Evolutionary conservation across 169 alveolate species (phyloP).

Genomic region (Babesia gibsoni): DNA sequence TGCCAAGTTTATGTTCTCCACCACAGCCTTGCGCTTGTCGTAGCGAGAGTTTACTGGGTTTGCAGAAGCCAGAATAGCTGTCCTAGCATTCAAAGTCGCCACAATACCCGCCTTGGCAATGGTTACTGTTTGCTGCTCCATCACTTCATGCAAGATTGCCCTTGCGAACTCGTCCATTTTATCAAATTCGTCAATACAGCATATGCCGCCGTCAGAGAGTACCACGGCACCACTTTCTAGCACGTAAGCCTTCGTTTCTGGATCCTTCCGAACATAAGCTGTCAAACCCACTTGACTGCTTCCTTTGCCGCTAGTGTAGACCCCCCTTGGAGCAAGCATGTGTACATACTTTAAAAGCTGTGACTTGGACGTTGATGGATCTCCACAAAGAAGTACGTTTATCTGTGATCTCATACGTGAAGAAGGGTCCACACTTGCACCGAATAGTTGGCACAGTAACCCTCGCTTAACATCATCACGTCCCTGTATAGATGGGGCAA

Average conservation of each 20-base stretch:
- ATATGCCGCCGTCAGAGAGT: slow-evolving; percentile 95
- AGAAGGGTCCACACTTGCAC: slow-evolving; percentile 86
- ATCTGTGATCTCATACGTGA: slow-evolving; percentile 90
- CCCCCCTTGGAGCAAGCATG: slow-evolving; percentile 94
- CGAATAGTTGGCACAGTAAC: slow-evolving; percentile 93
- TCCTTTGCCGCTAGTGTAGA: slow-evolving; percentile 95
- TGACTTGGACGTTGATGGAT: slow-evolving; percentile 99
- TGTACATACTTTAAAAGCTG: slow-evolving; percentile 95
- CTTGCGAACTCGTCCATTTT: slow-evolving; percentile 98
- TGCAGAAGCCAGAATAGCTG: slow-evolving; percentile 98
- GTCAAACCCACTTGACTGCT: slow-evolving; percentile 98
- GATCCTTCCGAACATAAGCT: slow-evolving; percentile 96
- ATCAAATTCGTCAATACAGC: slow-evolving; percentile 99
- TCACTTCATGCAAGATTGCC: slow-evolving; percentile 96
- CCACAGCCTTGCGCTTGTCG: slow-evolving; percentile 94
- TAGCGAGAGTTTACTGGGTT: slow-evolving; percentile 95
- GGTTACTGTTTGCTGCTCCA: slow-evolving; percentile 99
- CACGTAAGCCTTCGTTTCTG: slow-evolving; percentile 94
- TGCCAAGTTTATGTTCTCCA: slow-evolving; percentile 95
- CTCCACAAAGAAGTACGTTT: slow-evolving; percentile 97
- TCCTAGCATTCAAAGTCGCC: slow-evolving; percentile 90
- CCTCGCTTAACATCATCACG: slow-evolving; percentile 93
- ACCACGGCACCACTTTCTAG: slow-evolving; percentile 99
- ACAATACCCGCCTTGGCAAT: slow-evolving; percentile 98
- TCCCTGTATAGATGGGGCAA: slow-evolving; percentile 98